Percentiles rank a stretch among this genome's conserved stretches.
These are phyloP conservation scores for Tuber calosporum DNA, from an alignment of 495 filamentous ascomycete genomes.

Conservation along the genomic window DNA sequence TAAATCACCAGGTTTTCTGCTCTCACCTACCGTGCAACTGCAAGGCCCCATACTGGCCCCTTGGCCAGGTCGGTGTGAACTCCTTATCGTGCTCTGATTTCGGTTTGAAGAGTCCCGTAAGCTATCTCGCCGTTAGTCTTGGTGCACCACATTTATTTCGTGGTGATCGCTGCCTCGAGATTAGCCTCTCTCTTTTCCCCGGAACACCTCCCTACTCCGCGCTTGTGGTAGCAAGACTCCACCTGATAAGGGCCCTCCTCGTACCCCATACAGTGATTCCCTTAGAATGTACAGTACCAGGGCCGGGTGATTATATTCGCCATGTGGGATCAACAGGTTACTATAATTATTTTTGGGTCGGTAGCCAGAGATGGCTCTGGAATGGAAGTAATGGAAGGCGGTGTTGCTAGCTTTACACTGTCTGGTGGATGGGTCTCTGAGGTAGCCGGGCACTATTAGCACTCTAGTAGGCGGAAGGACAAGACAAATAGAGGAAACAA, in stretches of 20 bases:
- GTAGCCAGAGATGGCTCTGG: constrained; percentile 31
- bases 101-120: constrained; percentile 33
- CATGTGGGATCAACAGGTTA: constrained; percentile 22
- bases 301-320: constrained; percentile 29
- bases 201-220: constrained; percentile 36
- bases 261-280: constrained; percentile 34
- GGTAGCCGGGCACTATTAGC: constrained; percentile 11
- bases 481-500: too few relatives aligned
- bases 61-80: constrained; percentile 27
- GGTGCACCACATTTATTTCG: not conserved
- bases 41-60: not conserved
- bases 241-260: constrained; percentile 29
- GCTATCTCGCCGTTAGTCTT: constrained; percentile 13
- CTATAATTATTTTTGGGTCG: constrained; percentile 22
- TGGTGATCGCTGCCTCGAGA: constrained; percentile 22
- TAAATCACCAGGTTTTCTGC: not conserved
- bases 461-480: too few relatives aligned
- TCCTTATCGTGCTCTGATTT: constrained; percentile 24
- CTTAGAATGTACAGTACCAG: constrained; percentile 39
- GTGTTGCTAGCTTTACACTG: constrained; percentile 24
- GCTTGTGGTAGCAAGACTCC: constrained; percentile 33
- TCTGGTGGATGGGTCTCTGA: constrained; percentile 20
- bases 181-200: constrained; percentile 35
- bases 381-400: constrained; percentile 26
- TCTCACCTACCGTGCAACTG: not conserved